Conservation (phyloP, 768 basidiomycete genomes). For the Ephemerocybe angulata region DNA sequence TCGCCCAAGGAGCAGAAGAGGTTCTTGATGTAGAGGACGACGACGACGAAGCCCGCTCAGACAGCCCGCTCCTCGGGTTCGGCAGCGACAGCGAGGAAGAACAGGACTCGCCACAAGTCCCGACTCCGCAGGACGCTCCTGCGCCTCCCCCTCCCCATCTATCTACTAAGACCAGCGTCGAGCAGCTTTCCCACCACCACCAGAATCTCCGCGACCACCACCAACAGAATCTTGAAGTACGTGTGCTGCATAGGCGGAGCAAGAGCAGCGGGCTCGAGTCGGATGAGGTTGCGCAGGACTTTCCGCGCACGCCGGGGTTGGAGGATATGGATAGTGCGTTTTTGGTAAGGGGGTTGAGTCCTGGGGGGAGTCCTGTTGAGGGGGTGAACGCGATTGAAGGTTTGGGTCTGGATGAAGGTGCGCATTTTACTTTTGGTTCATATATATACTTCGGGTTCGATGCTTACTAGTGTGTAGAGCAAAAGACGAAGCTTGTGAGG, state of each 20-base stretch:
- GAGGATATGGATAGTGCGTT: background rate
- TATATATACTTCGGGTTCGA: background rate
- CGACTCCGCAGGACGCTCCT: background rate
- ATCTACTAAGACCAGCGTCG: background rate
- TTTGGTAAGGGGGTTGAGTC: background rate
- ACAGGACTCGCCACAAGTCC: background rate
- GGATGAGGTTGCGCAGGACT: background rate
- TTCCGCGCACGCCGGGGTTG: background rate
- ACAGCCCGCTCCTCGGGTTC: background rate
- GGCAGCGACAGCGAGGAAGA: background rate
- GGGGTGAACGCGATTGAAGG: background rate
- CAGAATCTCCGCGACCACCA: background rate
- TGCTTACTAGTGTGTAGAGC: background rate
- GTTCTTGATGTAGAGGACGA: background rate
- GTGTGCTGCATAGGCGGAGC: background rate
- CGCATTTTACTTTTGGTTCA: no score
- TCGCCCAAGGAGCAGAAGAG: background rate
- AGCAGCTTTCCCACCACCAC: background rate
- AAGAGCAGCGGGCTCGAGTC: no score
- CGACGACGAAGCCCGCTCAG: background rate
- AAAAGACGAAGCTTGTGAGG: background rate
- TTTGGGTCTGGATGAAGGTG: background rate
- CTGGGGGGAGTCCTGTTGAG: background rate
- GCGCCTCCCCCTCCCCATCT: background rate
- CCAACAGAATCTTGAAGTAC: background rate